Percentiles rank a stretch among this genome's conserved stretches.
Evolutionary conservation across 2,329 filamentous ascomycete genomes (phyloP).

Genomic region (Cladophialophora bantiana): DNA sequence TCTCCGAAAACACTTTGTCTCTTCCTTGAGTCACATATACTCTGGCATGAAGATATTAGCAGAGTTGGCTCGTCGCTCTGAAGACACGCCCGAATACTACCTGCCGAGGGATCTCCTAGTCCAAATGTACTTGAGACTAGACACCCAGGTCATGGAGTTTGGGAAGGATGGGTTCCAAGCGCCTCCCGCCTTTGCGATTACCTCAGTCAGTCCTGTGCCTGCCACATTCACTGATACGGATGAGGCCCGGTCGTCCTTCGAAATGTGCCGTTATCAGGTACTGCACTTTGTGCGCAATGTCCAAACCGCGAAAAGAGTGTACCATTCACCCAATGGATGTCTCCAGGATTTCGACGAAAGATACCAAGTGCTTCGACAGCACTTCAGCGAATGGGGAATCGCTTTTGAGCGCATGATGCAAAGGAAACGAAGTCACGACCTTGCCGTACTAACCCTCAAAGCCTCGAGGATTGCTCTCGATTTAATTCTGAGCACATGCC

Average conservation of each 20-base stretch:
- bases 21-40: slow-evolving; percentile 20
- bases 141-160: slow-evolving; percentile 25
- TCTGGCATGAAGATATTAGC: slow-evolving; percentile 1
- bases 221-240: neutral
- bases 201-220: neutral
- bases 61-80: slow-evolving; percentile 9
- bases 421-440: neutral
- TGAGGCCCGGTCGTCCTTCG: neutral
- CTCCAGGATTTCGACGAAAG: neutral
- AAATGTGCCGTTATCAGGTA: slow-evolving; percentile 1
- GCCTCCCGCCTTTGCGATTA: slow-evolving; percentile 11
- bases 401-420: neutral
- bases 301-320: neutral
- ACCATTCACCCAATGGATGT: neutral
- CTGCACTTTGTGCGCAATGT: neutral
- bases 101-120: slow-evolving; percentile 4
- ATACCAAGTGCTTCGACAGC: neutral
- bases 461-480: neutral
- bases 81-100: neutral
- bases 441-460: neutral
- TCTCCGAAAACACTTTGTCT: slow-evolving; percentile 16
- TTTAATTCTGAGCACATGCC: neutral
- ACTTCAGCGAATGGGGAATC: neutral
- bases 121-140: slow-evolving; percentile 16
- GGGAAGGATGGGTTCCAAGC: slow-evolving; percentile 12